Conservation (phyloP, 495 filamentous ascomycete species). For the Xylaria flabelliformis region DNA sequence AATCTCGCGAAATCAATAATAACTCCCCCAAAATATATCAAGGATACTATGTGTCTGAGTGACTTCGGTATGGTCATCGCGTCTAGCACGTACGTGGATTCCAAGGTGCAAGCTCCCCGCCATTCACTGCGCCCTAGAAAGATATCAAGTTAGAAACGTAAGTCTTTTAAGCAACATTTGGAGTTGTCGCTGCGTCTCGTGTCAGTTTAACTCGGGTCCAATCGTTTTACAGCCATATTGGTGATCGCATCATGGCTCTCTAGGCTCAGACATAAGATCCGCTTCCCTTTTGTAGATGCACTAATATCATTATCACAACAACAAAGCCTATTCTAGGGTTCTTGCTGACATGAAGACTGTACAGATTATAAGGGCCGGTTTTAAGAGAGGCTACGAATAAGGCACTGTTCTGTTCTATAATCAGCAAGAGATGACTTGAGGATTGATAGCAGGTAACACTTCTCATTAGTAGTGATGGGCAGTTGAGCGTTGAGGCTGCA, state of each 20-base stretch:
- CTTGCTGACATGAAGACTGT: neutral
- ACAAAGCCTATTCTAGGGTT: neutral
- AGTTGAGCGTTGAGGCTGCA: neutral
- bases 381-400: no score
- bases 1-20: no score
- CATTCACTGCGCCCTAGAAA: slow-evolving; percentile 39
- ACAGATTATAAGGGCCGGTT: neutral
- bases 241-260: slow-evolving; percentile 14
- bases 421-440: neutral
- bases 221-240: slow-evolving; percentile 21
- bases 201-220: slow-evolving; percentile 32
- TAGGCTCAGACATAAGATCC: slow-evolving; percentile 32
- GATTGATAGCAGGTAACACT: neutral
- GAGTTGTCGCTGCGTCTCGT: slow-evolving; percentile 45
- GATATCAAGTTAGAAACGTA: slow-evolving; percentile 36
- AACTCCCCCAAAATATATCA: no score
- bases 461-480: neutral
- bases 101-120: neutral
- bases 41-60: neutral
- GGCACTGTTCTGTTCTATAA: neutral
- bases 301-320: slow-evolving; percentile 38
- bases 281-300: slow-evolving; percentile 32
- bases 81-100: neutral
- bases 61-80: neutral
- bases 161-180: slow-evolving; percentile 47